A percentile compares a stretch with the other conserved stretches of the same genome.
phyloP scores from a whole-genome alignment of 2,329 filamentous ascomycete genomes.

The Alternaria gaisen region DNA sequence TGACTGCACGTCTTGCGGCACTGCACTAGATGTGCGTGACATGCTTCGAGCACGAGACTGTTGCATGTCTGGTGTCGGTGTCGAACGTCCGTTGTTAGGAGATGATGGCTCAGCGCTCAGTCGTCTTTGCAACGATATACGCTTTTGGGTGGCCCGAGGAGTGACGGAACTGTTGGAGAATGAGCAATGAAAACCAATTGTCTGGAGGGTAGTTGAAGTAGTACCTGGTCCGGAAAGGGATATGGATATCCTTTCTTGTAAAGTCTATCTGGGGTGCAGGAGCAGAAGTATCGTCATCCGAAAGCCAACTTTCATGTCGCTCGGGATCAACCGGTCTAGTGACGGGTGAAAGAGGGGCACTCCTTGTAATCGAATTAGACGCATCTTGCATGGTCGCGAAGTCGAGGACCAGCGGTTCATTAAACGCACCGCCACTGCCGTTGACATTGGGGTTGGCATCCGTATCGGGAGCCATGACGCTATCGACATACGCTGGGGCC shows the following conservation, averaged over 20 bases:
- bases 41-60: slow-evolving; percentile 22
- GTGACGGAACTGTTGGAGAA: slow-evolving; percentile 31
- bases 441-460: slow-evolving; percentile 23
- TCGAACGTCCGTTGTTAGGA: slow-evolving; percentile 22
- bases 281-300: slow-evolving; percentile 41
- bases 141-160: slow-evolving; percentile 29
- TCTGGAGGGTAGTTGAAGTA: not conserved
- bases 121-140: slow-evolving; percentile 28
- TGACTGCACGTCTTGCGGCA: slow-evolving; percentile 15
- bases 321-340: slow-evolving; percentile 19
- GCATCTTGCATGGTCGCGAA: slow-evolving; percentile 38
- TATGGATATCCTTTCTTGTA: slow-evolving; percentile 48
- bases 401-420: slow-evolving; percentile 45
- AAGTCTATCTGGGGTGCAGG: slow-evolving; percentile 46
- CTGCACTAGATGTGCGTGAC: slow-evolving; percentile 23
- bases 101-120: slow-evolving; percentile 27
- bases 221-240: slow-evolving; percentile 50
- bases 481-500: slow-evolving; percentile 37
- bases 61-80: slow-evolving; percentile 29
- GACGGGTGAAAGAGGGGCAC: slow-evolving; percentile 28
- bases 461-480: slow-evolving; percentile 36
- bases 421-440: slow-evolving; percentile 28
- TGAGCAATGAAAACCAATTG: slow-evolving; percentile 19
- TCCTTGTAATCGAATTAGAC: slow-evolving; percentile 29
- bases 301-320: slow-evolving; percentile 31